Evolutionary conservation across 257 asterid genomes (phyloP).

Genomic region (Leptodermis oblonga): DNA sequence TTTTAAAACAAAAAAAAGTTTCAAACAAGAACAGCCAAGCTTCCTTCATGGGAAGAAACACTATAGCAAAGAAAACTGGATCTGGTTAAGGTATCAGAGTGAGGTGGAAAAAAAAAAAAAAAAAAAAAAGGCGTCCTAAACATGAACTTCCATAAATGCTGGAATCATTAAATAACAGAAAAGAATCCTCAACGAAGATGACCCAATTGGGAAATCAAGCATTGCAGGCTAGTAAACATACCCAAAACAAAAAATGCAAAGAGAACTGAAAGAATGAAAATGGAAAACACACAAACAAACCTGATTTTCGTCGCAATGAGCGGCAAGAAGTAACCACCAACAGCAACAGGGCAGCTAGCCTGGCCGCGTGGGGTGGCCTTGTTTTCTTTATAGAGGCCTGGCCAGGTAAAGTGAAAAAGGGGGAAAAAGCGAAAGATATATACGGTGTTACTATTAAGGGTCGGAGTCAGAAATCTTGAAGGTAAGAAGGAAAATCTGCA

Average conservation of each 20-base stretch:
- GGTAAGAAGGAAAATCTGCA: background rate
- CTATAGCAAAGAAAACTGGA: background rate
- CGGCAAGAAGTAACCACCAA: background rate
- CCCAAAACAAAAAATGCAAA: background rate
- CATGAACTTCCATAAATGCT: background rate
- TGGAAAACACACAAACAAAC: slow-evolving; percentile 25
- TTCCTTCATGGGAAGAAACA: background rate
- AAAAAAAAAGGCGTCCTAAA: background rate
- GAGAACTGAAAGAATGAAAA: background rate
- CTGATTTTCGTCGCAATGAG: slow-evolving; percentile 7
- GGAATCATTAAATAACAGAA: background rate
- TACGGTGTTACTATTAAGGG: too few species aligned
- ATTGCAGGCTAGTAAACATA: background rate
- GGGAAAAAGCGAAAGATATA: slow-evolving; percentile 9
- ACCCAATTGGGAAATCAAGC: background rate
- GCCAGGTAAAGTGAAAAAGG: background rate
- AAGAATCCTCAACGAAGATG: background rate
- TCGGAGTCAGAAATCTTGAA: too few species aligned
- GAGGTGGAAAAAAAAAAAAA: too few species aligned
- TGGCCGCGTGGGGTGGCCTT: background rate
- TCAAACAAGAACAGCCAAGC: background rate
- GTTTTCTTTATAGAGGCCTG: background rate
- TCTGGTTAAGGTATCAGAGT: too few species aligned
- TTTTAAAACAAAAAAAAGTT: background rate
- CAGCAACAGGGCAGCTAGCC: background rate